These are phyloP conservation scores for Glomus cerebriforme DNA, from an alignment of 192 early-diverging fungal species.

Conservation along the genomic window DNA sequence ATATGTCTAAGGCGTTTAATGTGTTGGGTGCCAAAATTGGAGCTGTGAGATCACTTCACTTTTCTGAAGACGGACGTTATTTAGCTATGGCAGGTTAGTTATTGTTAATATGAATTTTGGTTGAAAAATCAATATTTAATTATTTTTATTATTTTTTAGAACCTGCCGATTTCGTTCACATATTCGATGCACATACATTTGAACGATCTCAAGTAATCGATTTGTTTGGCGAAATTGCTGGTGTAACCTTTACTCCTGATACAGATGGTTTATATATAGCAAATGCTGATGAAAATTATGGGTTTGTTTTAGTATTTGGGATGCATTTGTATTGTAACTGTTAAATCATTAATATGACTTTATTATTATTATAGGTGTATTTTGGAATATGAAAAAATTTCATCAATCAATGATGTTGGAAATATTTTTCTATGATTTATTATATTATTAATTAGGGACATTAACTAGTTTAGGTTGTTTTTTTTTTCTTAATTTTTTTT, in stretches of 20 bases:
- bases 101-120: not conserved
- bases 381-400: conserved; percentile 21
- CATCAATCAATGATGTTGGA: conserved; percentile 8
- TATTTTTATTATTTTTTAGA: conserved; percentile 32
- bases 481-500: not conserved
- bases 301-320: conserved; percentile 29
- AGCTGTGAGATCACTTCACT: conserved; percentile 62
- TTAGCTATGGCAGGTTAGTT: conserved; percentile 55
- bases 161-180: conserved; percentile 69
- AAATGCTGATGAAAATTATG: conserved; percentile 46
- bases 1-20: conserved; percentile 51
- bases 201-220: conserved; percentile 61
- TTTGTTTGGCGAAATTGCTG: conserved; percentile 73
- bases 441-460: not conserved
- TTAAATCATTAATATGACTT: not conserved
- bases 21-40: conserved; percentile 55
- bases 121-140: not conserved
- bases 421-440: conserved; percentile 20
- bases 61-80: conserved; percentile 54
- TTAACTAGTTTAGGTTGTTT: not conserved
- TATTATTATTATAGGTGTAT: conserved; percentile 6
- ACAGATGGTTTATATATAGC: conserved; percentile 59
- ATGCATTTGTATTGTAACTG: not conserved
- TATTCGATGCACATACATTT: conserved; percentile 49
- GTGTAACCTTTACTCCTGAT: conserved; percentile 59